Percentiles rank a stretch among this genome's conserved stretches.
Conservation (phyloP, 352 stramenopile genomes). For the Globisporangium polare region DNA sequence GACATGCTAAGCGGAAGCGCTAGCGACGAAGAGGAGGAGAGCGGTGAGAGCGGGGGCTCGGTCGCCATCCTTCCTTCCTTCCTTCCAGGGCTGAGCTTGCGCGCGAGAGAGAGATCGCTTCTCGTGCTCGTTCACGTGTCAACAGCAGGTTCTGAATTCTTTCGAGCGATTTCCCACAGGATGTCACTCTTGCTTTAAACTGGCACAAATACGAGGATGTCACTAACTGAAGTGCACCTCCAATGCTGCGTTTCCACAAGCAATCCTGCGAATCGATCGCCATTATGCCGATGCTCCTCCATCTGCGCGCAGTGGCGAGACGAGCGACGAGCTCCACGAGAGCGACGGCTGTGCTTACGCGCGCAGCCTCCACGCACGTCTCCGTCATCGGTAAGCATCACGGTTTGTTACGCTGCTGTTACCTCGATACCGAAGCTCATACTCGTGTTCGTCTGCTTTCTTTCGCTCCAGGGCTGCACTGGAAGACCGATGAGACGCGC, state of each 20-base stretch:
- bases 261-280: background rate
- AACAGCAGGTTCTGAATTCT: background rate
- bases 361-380: conserved; percentile 41
- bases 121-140: background rate
- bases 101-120: background rate
- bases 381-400: conserved; percentile 44
- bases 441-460: background rate
- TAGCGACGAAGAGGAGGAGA: background rate
- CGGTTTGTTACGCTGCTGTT: background rate
- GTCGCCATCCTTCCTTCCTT: conserved; percentile 1
- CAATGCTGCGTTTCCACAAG: background rate
- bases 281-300: background rate
- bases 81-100: background rate
- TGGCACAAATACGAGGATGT: background rate
- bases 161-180: too few relatives aligned
- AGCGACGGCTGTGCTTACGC: background rate
- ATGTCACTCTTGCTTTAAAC: background rate
- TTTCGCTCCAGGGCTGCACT: conserved; percentile 52
- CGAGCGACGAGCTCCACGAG: background rate
- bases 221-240: background rate
- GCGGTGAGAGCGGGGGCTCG: background rate
- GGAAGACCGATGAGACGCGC: conserved; percentile 77
- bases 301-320: background rate
- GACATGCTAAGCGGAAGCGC: background rate
- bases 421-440: too few relatives aligned